phyloP scores from a whole-genome alignment of 2,329 filamentous ascomycete genomes.

The Cercospora beticola region DNA sequence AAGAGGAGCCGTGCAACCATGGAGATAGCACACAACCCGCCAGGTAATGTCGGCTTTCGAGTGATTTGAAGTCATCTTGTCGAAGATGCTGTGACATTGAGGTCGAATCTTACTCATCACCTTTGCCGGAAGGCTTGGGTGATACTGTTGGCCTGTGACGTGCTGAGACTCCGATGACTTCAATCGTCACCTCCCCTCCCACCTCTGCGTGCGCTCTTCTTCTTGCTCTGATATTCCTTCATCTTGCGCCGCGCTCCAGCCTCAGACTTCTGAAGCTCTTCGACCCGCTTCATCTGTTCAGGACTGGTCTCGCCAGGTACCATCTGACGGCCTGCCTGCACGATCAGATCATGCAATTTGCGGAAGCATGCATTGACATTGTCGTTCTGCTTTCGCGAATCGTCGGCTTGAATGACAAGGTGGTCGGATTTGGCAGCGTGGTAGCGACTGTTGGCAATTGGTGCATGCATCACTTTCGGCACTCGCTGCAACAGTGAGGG shows the following conservation, averaged over 20 bases:
- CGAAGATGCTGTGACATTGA: not conserved
- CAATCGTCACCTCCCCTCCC: constrained; percentile 35
- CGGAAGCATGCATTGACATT: constrained; percentile 61
- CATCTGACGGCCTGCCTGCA: constrained; percentile 50
- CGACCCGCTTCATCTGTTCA: constrained; percentile 56
- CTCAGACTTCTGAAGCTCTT: constrained; percentile 57
- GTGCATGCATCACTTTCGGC: constrained; percentile 54
- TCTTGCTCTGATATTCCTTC: constrained; percentile 62
- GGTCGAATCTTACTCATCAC: not conserved
- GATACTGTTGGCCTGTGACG: not conserved
- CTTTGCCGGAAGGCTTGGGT: not conserved
- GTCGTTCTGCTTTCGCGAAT: constrained; percentile 60
- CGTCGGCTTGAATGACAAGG: constrained; percentile 63
- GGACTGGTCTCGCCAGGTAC: constrained; percentile 62
- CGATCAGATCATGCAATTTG: constrained; percentile 57
- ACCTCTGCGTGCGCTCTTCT: constrained; percentile 57
- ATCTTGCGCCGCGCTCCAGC: constrained; percentile 57
- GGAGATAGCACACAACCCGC: not conserved
- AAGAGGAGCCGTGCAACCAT: not conserved
- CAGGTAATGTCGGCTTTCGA: not conserved
- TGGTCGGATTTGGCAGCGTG: constrained; percentile 53
- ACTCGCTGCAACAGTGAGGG: constrained; percentile 54
- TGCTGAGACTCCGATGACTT: constrained; percentile 4
- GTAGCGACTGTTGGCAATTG: constrained; percentile 56
- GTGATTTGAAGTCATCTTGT: not conserved